These are phyloP conservation scores for Crataegus laevigata DNA, from an alignment of 306 rosid genomes.

Conservation along the genomic window DNA sequence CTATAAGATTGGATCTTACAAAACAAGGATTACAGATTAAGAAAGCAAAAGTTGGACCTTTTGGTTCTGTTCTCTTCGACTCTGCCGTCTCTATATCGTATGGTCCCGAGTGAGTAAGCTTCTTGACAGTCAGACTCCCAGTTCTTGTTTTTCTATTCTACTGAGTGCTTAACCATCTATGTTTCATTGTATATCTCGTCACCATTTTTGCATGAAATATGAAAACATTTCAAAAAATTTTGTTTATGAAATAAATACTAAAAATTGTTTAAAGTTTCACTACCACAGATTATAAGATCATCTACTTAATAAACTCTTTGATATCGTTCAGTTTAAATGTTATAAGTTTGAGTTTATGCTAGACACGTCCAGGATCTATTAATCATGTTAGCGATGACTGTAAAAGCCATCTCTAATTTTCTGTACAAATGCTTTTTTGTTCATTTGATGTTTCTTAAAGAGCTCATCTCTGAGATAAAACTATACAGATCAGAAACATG, in stretches of 20 bases:
- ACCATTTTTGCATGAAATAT: no score
- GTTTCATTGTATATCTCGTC: background rate
- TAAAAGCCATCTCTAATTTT: background rate
- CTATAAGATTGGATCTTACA: conserved; percentile 73
- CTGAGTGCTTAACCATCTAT: background rate
- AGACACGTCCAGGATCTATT: background rate
- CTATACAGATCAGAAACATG: conserved; percentile 47
- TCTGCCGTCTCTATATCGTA: conserved; percentile 86
- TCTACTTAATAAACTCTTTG: background rate
- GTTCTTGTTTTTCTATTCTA: background rate
- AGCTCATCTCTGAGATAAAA: conserved; percentile 15
- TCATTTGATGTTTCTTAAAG: conserved; percentile 5
- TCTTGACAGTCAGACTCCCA: conserved; percentile 18
- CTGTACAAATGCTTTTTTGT: background rate
- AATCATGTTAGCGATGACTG: background rate
- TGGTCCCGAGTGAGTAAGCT: conserved; percentile 59
- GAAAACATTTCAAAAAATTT: no score
- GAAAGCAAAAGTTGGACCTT: conserved; percentile 95
- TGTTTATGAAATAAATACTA: background rate
- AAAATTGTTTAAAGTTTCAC: background rate
- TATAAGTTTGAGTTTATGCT: background rate
- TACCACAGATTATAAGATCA: background rate
- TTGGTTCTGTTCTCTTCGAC: conserved; percentile 80
- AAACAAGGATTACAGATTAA: conserved; percentile 44
- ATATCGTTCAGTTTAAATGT: background rate